A percentile compares a stretch with the other conserved stretches of the same genome.
Conservation (phyloP, 805 yeast genomes). For the Candida golubevii region DNA sequence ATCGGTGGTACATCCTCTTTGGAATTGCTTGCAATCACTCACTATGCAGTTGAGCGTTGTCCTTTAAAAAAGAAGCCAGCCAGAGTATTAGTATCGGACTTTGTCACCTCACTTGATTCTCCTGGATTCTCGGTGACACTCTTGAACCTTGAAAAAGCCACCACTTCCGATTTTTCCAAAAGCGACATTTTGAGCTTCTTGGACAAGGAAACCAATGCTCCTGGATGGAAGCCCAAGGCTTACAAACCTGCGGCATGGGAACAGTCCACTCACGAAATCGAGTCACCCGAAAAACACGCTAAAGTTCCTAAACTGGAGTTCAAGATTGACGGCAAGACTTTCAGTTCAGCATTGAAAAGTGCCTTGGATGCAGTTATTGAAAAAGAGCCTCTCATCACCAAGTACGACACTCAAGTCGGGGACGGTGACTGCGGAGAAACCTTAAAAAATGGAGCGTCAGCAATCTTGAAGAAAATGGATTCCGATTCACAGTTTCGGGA, state of each 20-base stretch:
- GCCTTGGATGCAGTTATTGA: constrained; percentile 28
- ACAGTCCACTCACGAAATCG: constrained; percentile 19
- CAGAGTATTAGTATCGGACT: constrained; percentile 69
- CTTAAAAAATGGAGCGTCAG: constrained; percentile 74
- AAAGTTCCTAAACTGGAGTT: constrained; percentile 24
- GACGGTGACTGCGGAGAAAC: constrained; percentile 98
- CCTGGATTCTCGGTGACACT: constrained; percentile 88
- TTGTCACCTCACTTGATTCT: constrained; percentile 86
- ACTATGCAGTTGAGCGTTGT: constrained; percentile 51
- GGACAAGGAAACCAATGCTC: constrained; percentile 72
- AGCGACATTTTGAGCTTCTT: constrained; percentile 45
- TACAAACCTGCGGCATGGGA: constrained; percentile 30
- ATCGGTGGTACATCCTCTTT: constrained; percentile 86
- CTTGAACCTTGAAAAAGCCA: constrained; percentile 55
- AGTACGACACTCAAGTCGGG: constrained; percentile 84
- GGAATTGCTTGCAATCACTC: constrained; percentile 70
- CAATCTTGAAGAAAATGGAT: constrained; percentile 53
- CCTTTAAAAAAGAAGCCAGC: constrained; percentile 56
- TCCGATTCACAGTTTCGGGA: constrained; percentile 25
- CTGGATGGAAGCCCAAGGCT: constrained; percentile 68
- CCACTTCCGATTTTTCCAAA: constrained; percentile 9
- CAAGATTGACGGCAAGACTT: constrained; percentile 37
- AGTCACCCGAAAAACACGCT: constrained; percentile 24
- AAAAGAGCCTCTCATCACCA: constrained; percentile 75
- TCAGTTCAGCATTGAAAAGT: constrained; percentile 49